Base-by-base conservation (phyloP, 2,329 filamentous ascomycete genomes). In the Magnaporthiopsis rhizophila region DNA sequence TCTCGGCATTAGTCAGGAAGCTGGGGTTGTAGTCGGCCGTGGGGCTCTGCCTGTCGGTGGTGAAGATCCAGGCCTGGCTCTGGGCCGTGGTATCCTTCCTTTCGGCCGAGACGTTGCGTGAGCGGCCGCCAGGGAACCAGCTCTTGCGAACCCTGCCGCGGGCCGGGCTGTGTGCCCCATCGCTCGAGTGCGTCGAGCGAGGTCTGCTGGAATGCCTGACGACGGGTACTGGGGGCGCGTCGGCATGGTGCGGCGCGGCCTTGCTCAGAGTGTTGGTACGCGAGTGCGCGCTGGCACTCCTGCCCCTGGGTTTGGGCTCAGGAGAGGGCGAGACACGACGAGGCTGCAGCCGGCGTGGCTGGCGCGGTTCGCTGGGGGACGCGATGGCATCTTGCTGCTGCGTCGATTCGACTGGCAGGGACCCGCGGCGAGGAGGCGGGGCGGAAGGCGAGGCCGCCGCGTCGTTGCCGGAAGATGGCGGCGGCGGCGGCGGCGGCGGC, bases 1-100 rank as follows among this genome's bases (percentile, higher is more conserved):
- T 86, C 68, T 88, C 84, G 26, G 80, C 82, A 58, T 81, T 81
- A 28, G 77, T 71, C 63, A 88, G 73, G 38, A 80, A 79, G 8
- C 76, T 71, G 0, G 81, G 76, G 70, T 84, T 86, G 71, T 88
- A 88, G 63, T 88, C 84, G 15, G 78, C 77, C 26, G 77, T 78
- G 58, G 45, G 45, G 18, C 21, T 53, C 45, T 53, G 45, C 21
- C 75, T 76, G 62, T 81, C 81, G 9, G 83, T 80, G 2, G 80
- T 76, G 67, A 87, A 75, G 56, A 87, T 77, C 86, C 86, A 88
- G 3, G 84, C 81, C 32, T 32, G 28, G 34, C 62, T 59, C 11
- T 36, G 36, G 15, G 74, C 74, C 6, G 70, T 64, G 6, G 65
- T 66, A 26, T 67, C 67, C 4, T 26, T 59, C 62, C 65, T 68